These are phyloP conservation scores for Solanum sitiens DNA, from an alignment of 257 asterid species.

Conservation along the genomic window DNA sequence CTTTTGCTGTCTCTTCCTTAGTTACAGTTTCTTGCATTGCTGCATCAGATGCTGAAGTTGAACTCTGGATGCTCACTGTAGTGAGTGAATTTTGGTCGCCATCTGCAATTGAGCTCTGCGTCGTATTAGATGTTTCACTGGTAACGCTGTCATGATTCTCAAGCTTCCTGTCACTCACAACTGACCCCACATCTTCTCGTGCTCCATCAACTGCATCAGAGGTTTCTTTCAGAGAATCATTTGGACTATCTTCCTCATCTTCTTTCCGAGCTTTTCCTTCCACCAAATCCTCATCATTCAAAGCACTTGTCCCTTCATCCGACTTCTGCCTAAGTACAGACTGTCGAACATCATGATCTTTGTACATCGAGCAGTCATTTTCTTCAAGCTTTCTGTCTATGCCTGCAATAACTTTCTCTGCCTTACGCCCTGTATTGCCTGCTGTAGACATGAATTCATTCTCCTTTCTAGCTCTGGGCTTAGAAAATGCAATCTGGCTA, in stretches of 20 bases:
- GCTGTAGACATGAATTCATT: neutral
- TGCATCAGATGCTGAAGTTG: neutral
- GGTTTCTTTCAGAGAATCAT: neutral
- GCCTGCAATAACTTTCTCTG: neutral
- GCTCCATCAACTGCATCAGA: neutral
- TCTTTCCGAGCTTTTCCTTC: neutral
- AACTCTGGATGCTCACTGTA: neutral
- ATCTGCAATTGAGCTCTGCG: neutral
- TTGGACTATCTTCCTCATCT: neutral
- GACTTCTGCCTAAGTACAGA: neutral
- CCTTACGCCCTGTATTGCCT: neutral
- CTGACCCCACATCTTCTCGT: neutral
- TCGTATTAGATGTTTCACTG: neutral
- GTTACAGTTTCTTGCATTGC: neutral
- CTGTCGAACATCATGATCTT: neutral
- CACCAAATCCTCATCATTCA: neutral
- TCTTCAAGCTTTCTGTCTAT: neutral
- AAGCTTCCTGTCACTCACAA: neutral
- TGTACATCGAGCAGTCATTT: neutral
- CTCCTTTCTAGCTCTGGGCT: neutral
- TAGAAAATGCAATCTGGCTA: conserved; percentile 22
- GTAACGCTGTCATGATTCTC: neutral
- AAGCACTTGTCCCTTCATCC: neutral
- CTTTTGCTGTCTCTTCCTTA: neutral
- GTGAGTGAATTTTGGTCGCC: neutral